These are phyloP conservation scores for Picea sitchensis DNA, from an alignment of 75 land plant species.

Conservation along the genomic window DNA sequence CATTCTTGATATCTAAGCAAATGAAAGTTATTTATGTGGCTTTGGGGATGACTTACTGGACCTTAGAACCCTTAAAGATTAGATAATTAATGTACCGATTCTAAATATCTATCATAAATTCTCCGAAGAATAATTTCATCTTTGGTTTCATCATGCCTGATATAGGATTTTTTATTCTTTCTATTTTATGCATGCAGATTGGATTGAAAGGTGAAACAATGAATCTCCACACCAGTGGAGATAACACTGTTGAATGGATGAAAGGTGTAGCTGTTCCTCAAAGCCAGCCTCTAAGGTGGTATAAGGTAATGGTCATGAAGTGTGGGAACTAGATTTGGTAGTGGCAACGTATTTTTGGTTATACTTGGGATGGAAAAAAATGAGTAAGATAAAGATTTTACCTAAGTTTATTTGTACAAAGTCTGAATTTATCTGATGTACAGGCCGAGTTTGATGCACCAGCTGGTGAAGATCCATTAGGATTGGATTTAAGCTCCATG, in stretches of 20 bases:
- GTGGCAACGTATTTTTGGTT: background rate
- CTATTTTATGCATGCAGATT: conserved; percentile 29
- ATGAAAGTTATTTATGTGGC: background rate
- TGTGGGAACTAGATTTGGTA: background rate
- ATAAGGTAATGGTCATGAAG: conserved; percentile 38
- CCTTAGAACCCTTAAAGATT: background rate
- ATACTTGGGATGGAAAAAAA: background rate
- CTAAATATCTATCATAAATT: background rate
- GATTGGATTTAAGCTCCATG: conserved; percentile 80
- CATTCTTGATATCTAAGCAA: background rate
- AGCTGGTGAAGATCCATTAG: conserved; percentile 64
- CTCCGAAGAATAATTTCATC: background rate
- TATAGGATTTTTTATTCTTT: background rate
- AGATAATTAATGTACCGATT: background rate
- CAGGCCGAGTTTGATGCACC: conserved; percentile 85
- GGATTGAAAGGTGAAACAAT: conserved; percentile 68
- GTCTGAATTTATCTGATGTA: background rate
- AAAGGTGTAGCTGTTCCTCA: conserved; percentile 29
- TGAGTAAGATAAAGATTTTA: background rate
- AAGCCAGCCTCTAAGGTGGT: conserved; percentile 55
- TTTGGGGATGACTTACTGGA: background rate
- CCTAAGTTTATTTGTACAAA: background rate
- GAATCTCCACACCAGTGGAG: conserved; percentile 51
- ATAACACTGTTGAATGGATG: conserved; percentile 60
- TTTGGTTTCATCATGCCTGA: background rate